A percentile compares a stretch with the other conserved stretches of the same genome.
phyloP scores from a whole-genome alignment of 768 basidiomycete species.

The Lyophyllum shimeji region DNA sequence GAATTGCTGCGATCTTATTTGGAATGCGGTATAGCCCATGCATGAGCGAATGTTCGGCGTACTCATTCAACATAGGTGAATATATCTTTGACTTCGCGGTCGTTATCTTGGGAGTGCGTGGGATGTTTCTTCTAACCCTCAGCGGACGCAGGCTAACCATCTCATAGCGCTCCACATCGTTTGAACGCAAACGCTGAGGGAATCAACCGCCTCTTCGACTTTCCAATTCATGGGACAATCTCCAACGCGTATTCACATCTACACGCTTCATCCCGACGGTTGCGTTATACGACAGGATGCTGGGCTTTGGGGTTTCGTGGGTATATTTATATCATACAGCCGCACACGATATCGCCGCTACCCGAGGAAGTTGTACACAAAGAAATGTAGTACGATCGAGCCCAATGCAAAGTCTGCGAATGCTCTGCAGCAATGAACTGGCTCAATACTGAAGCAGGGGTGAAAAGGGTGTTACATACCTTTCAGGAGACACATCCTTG shows the following conservation, averaged over 20 bases:
- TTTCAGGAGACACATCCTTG: slow-evolving; percentile 90
- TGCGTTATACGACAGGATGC: not conserved
- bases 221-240: not conserved
- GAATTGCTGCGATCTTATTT: slow-evolving; percentile 77
- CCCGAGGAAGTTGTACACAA: slow-evolving; percentile 98
- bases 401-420: slow-evolving; percentile 96
- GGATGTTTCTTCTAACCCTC: slow-evolving; percentile 1
- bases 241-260: not conserved
- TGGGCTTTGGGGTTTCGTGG: not conserved
- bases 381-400: slow-evolving; percentile 96
- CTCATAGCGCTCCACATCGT: slow-evolving; percentile 66
- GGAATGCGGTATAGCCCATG: slow-evolving; percentile 61
- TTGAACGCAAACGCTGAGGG: slow-evolving; percentile 56
- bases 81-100: slow-evolving; percentile 86
- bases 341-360: slow-evolving; percentile 29
- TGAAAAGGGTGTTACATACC: slow-evolving; percentile 47
- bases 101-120: slow-evolving; percentile 76
- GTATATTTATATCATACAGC: slow-evolving; percentile 17
- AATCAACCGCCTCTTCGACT: not conserved
- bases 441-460: not conserved
- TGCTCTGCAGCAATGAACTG: slow-evolving; percentile 54
- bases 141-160: not conserved
- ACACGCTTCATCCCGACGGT: not conserved
- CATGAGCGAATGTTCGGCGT: not conserved
- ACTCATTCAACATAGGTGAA: slow-evolving; percentile 55